Conservation (phyloP, 768 basidiomycete genomes). For the Psilocybe cubensis region DNA sequence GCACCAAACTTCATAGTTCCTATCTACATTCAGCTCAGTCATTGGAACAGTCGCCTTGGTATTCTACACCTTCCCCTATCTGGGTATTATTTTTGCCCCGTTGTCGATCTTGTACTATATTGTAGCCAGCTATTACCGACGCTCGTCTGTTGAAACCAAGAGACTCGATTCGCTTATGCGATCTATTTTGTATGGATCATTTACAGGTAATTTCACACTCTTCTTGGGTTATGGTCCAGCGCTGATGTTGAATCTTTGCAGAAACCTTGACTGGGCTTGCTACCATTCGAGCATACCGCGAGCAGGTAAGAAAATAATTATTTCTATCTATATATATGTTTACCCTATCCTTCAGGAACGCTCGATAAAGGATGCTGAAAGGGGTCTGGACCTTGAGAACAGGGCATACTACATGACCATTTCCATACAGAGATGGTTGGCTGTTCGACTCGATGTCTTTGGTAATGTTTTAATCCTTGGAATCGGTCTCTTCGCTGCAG, state of each 20-base stretch:
- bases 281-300: constrained; percentile 64
- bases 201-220: constrained; percentile 44
- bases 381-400: constrained; percentile 61
- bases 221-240: not conserved
- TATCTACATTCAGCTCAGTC: constrained; percentile 35
- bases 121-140: constrained; percentile 58
- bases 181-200: constrained; percentile 60
- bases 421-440: constrained; percentile 68
- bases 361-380: constrained; percentile 55
- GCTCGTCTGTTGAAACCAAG: constrained; percentile 66
- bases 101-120: constrained; percentile 56
- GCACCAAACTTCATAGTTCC: constrained; percentile 7
- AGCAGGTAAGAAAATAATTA: constrained; percentile 41
- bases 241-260: constrained; percentile 20
- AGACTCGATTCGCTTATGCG: constrained; percentile 66
- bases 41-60: constrained; percentile 61
- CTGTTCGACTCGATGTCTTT: constrained; percentile 67
- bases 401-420: constrained; percentile 69
- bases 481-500: constrained; percentile 73
- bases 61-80: constrained; percentile 69
- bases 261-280: constrained; percentile 67
- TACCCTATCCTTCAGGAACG: constrained; percentile 35
- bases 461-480: constrained; percentile 71
- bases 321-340: not conserved
- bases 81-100: constrained; percentile 66